These are phyloP conservation scores for Candida smagusa DNA, from an alignment of 1,139 yeast species.

Conservation along the genomic window DNA sequence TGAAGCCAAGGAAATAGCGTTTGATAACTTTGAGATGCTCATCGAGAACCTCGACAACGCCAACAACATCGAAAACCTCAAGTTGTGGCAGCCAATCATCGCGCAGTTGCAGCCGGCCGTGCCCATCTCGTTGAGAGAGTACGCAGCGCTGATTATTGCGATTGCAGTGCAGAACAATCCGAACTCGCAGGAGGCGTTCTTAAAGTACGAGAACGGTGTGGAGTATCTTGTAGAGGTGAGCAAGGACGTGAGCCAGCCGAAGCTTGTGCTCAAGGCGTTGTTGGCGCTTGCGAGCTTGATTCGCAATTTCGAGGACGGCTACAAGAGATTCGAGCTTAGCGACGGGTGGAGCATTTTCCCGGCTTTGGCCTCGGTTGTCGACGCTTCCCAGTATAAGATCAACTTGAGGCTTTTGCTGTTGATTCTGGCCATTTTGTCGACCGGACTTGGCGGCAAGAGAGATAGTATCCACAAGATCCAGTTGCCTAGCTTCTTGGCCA, in stretches of 20 bases:
- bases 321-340: constrained; percentile 48
- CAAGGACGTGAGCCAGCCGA: constrained; percentile 7
- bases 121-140: constrained; percentile 42
- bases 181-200: constrained; percentile 63
- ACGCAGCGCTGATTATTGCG: constrained; percentile 75
- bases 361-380: constrained; percentile 14
- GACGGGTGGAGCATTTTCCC: constrained; percentile 60
- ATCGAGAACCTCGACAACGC: constrained; percentile 95
- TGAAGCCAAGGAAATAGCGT: constrained; percentile 69
- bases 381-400: constrained; percentile 27
- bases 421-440: constrained; percentile 55
- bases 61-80: constrained; percentile 79
- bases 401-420: constrained; percentile 56
- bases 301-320: constrained; percentile 66
- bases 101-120: constrained; percentile 43
- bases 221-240: constrained; percentile 43
- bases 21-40: constrained; percentile 91
- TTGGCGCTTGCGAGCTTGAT: constrained; percentile 75
- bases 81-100: constrained; percentile 73
- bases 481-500: constrained; percentile 36
- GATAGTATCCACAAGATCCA: constrained; percentile 39
- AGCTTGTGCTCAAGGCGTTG: constrained; percentile 51
- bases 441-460: constrained; percentile 41
- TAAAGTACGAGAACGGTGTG: constrained; percentile 50
- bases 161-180: constrained; percentile 92